A percentile compares a stretch with the other conserved stretches of the same genome.
Conservation (phyloP, 352 stramenopile genomes). For the Phytopythium sindhum region DNA sequence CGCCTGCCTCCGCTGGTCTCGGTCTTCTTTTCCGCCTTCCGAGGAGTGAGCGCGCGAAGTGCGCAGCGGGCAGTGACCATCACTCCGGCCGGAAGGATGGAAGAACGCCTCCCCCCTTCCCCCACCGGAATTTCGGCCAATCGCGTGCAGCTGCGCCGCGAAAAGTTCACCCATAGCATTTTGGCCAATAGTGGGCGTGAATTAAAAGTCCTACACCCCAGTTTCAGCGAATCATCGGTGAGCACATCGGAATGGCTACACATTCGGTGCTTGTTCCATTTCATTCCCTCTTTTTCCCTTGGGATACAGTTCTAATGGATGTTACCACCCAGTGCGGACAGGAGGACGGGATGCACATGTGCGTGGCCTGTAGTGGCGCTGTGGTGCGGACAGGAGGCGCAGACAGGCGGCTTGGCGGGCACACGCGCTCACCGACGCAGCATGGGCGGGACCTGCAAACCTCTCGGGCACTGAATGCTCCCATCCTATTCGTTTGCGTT, state of each 20-base stretch:
- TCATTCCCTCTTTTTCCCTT: not conserved
- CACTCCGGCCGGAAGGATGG: constrained; percentile 4
- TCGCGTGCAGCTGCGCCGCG: not conserved
- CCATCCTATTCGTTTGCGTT: too few relatives aligned
- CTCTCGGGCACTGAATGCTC: too few relatives aligned
- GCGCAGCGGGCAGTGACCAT: not conserved
- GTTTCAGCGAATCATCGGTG: constrained; percentile 1
- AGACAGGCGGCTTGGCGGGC: too few relatives aligned
- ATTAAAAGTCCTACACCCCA: not conserved
- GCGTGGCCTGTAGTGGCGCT: too few relatives aligned
- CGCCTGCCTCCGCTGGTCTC: not conserved
- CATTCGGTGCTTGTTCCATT: not conserved
- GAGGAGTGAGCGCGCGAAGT: not conserved
- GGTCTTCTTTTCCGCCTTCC: constrained; percentile 1
- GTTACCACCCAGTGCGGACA: not conserved
- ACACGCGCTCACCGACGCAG: not conserved
- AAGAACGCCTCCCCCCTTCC: not conserved
- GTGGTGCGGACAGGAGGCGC: not conserved
- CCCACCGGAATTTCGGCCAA: constrained; percentile 2
- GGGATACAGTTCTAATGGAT: too few relatives aligned
- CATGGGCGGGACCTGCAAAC: too few relatives aligned
- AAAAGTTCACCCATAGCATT: not conserved
- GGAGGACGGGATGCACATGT: too few relatives aligned
- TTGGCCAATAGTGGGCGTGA: not conserved
- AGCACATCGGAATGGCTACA: constrained; percentile 2